A percentile compares a stretch with the other conserved stretches of the same genome.
Conservation (phyloP, 345 rosid genomes). For the Salix koriyanagi region DNA sequence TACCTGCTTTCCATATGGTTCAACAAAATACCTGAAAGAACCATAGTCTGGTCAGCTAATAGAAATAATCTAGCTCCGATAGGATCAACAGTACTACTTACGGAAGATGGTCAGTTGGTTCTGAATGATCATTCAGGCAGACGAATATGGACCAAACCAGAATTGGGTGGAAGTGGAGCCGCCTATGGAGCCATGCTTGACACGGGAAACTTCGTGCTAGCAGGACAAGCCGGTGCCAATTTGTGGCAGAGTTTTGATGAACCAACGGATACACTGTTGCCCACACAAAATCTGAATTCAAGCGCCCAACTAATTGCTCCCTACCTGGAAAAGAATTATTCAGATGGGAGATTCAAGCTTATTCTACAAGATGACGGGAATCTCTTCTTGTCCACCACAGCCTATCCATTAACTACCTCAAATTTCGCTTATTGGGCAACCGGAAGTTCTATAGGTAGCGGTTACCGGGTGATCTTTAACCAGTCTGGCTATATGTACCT, state of each 20-base stretch:
- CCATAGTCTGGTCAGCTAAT: slow-evolving; percentile 51
- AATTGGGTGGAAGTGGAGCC: slow-evolving; percentile 10
- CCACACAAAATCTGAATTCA: slow-evolving; percentile 33
- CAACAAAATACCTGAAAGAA: slow-evolving; percentile 36
- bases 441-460: background rate
- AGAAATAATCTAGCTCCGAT: slow-evolving; percentile 16
- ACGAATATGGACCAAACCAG: slow-evolving; percentile 21
- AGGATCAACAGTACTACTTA: slow-evolving; percentile 42
- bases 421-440: slow-evolving; percentile 28
- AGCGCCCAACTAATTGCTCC: slow-evolving; percentile 20
- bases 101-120: slow-evolving; percentile 28
- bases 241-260: slow-evolving; percentile 47
- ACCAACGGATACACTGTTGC: slow-evolving; percentile 56
- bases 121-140: slow-evolving; percentile 33
- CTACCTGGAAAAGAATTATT: slow-evolving; percentile 21
- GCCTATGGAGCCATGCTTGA: slow-evolving; percentile 48
- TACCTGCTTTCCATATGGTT: slow-evolving; percentile 42
- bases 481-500: slow-evolving; percentile 44
- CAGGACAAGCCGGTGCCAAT: background rate
- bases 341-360: slow-evolving; percentile 25
- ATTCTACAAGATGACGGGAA: slow-evolving; percentile 32
- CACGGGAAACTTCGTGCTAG: slow-evolving; percentile 46
- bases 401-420: slow-evolving; percentile 5
- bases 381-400: slow-evolving; percentile 23
- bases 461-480: slow-evolving; percentile 37